Percentiles rank a stretch among this genome's conserved stretches.
These are phyloP conservation scores for Lipomyces mesembrius DNA, from an alignment of 805 yeast species.

Conservation along the genomic window DNA sequence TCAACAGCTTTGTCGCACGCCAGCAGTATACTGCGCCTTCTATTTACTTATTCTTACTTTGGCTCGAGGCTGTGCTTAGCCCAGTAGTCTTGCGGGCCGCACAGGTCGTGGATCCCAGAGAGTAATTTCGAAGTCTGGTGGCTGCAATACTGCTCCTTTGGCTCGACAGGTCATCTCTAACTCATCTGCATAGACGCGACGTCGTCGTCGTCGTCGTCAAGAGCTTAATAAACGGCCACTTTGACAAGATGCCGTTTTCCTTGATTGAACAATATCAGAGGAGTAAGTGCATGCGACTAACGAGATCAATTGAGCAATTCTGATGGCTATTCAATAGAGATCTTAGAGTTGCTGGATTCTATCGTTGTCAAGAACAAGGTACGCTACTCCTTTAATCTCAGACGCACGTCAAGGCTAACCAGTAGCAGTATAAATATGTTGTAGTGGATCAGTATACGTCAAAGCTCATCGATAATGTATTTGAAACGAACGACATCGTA, in stretches of 20 bases:
- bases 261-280: slow-evolving; percentile 25
- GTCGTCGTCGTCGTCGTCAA: neutral
- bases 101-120: neutral
- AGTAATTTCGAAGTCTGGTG: neutral
- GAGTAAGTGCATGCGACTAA: slow-evolving; percentile 16
- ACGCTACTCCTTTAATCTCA: neutral
- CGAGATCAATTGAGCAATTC: neutral
- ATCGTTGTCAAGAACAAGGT: slow-evolving; percentile 28
- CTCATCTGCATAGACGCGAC: neutral
- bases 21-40: neutral
- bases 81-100: neutral
- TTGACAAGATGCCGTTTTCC: slow-evolving; percentile 28
- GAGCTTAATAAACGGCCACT: neutral
- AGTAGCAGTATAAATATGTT: slow-evolving; percentile 49
- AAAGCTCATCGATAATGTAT: slow-evolving; percentile 50
- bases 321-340: slow-evolving; percentile 11
- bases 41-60: neutral
- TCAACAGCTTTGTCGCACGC: neutral
- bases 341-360: slow-evolving; percentile 30
- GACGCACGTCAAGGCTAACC: neutral
- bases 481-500: slow-evolving; percentile 21
- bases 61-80: neutral
- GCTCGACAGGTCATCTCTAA: neutral
- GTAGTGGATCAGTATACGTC: slow-evolving; percentile 64
- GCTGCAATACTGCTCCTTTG: neutral